A percentile compares a stretch with the other conserved stretches of the same genome.
Conservation (phyloP, 1,284 basidiomycete species). For the Ceratobasidium sp. region DNA sequence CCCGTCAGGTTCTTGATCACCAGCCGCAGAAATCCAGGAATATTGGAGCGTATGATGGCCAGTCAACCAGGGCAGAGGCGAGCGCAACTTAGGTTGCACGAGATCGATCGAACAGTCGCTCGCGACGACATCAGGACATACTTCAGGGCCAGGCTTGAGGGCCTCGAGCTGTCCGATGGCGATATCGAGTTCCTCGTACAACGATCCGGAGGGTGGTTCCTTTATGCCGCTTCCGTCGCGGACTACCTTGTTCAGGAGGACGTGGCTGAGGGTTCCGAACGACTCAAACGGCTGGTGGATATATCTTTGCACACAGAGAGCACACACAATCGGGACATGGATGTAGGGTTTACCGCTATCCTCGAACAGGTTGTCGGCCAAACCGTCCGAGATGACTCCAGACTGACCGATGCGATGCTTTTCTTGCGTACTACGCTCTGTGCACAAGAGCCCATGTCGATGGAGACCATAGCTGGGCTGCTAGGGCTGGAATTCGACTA, state of each 20-base stretch:
- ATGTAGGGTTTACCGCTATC: not conserved
- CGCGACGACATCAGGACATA: constrained; percentile 25
- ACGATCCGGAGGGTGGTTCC: not conserved
- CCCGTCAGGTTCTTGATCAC: constrained; percentile 43
- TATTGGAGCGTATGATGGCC: not conserved
- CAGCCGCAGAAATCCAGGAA: constrained; percentile 30
- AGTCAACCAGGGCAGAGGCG: no score
- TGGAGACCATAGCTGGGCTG: not conserved
- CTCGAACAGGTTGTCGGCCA: not conserved
- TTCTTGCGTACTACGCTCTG: not conserved
- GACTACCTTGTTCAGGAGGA: not conserved
- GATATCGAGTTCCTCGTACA: no score
- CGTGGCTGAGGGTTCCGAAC: not conserved
- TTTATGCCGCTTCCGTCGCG: constrained; percentile 26
- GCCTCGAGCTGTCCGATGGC: no score
- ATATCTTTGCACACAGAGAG: not conserved
- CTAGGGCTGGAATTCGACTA: not conserved
- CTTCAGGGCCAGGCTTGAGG: not conserved
- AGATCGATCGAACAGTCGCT: not conserved
- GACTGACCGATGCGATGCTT: not conserved
- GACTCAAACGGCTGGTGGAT: not conserved
- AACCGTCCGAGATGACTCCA: not conserved
- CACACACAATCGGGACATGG: not conserved
- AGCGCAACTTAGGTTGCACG: no score
- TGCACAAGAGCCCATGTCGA: constrained; percentile 1